These are phyloP conservation scores for Diddensiella transvaalensis DNA, from an alignment of 805 yeast genomes.

Conservation along the genomic window DNA sequence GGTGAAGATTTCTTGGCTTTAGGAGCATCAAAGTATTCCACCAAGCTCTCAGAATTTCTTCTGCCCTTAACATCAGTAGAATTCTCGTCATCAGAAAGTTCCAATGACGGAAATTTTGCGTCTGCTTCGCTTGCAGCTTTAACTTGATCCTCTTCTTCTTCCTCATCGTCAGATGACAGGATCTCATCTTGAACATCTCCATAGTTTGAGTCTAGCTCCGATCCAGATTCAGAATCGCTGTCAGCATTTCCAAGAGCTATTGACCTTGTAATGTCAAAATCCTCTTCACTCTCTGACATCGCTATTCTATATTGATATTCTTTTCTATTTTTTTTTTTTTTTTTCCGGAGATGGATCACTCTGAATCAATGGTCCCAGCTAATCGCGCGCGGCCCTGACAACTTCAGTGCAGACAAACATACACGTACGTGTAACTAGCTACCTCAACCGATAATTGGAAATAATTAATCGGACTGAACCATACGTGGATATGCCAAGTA, in stretches of 20 bases:
- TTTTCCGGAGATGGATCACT: too few species aligned
- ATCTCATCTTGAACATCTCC: slow-evolving; percentile 28
- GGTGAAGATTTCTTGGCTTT: slow-evolving; percentile 30
- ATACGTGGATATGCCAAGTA: background rate
- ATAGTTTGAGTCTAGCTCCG: slow-evolving; percentile 14
- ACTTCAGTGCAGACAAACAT: too few species aligned
- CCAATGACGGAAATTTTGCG: slow-evolving; percentile 14
- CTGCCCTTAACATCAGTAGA: slow-evolving; percentile 23
- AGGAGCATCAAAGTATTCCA: slow-evolving; percentile 22
- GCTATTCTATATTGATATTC: background rate
- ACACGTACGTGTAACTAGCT: too few species aligned
- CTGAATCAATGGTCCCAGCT: too few species aligned
- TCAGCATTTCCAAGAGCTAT: slow-evolving; percentile 18
- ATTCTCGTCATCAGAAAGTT: slow-evolving; percentile 39
- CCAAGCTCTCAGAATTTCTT: slow-evolving; percentile 18
- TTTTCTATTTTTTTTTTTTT: background rate
- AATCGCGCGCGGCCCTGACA: too few species aligned
- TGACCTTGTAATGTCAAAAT: slow-evolving; percentile 27
- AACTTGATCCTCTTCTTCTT: slow-evolving; percentile 27
- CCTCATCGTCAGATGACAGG: slow-evolving; percentile 48
- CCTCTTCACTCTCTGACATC: slow-evolving; percentile 27
- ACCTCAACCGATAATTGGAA: too few species aligned
- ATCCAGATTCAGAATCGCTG: slow-evolving; percentile 10
- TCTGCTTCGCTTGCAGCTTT: background rate
- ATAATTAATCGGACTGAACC: too few species aligned